Conservation (phyloP, 1,284 basidiomycete genomes). For the Anthracocystis walkeri region DNA sequence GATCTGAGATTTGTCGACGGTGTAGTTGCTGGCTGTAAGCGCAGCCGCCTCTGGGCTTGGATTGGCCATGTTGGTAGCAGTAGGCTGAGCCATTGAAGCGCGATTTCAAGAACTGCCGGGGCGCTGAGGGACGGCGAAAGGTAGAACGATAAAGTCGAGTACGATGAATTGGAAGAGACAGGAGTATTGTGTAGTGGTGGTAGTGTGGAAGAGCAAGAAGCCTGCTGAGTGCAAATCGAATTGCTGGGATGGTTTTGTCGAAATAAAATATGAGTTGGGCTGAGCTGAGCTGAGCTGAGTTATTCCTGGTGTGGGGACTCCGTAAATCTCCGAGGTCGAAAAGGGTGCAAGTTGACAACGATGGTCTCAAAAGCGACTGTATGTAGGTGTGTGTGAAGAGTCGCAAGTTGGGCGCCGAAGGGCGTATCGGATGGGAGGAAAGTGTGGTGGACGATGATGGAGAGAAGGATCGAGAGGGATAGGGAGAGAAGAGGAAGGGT, state of each 20-base stretch:
- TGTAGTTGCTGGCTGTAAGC: slow-evolving; percentile 48
- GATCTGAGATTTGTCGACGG: slow-evolving; percentile 68
- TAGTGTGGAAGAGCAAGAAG: not conserved
- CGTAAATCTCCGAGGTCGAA: slow-evolving; percentile 17
- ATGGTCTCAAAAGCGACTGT: not conserved
- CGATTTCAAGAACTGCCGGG: slow-evolving; percentile 18
- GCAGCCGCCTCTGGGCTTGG: slow-evolving; percentile 29
- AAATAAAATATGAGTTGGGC: not conserved
- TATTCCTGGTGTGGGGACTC: slow-evolving; percentile 14
- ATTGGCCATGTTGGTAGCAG: slow-evolving; percentile 37
- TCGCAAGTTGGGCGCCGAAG: not conserved
- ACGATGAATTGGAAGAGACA: not conserved
- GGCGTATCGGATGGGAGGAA: not conserved
- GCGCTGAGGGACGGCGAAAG: slow-evolving; percentile 29
- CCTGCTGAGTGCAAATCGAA: not conserved
- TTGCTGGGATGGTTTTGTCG: not conserved
- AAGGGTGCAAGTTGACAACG: not conserved
- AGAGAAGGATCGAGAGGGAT: not conserved
- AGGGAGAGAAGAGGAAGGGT: not conserved
- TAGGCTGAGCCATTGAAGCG: slow-evolving; percentile 44
- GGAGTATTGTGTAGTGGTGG: not conserved
- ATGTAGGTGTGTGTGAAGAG: not conserved
- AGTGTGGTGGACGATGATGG: slow-evolving; percentile 5
- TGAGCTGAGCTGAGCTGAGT: too few species aligned
- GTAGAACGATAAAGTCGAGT: not conserved